These are phyloP conservation scores for Melocanna baccifera DNA, from an alignment of 176 grass and related monocot genomes.

Conservation along the genomic window DNA sequence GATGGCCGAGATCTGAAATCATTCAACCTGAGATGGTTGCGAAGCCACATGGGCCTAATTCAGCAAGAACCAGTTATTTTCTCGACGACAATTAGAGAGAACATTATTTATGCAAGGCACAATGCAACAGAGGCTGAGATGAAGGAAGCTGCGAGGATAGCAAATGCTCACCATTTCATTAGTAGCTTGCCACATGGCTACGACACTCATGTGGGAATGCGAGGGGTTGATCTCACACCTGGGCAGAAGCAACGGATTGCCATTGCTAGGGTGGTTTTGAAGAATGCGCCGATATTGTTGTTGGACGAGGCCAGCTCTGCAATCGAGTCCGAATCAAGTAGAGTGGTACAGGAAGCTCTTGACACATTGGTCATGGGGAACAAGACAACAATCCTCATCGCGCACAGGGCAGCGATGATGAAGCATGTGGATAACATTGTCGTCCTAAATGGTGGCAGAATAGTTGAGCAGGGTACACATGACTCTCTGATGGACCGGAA, in stretches of 20 bases:
- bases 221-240: slow-evolving; percentile 90
- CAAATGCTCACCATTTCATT: slow-evolving; percentile 98
- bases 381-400: slow-evolving; percentile 98
- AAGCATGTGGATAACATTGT: slow-evolving; percentile 98
- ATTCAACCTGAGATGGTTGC: slow-evolving; percentile 95
- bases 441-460: slow-evolving; percentile 90
- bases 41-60: slow-evolving; percentile 95
- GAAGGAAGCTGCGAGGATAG: slow-evolving; percentile 95
- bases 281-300: slow-evolving; percentile 96
- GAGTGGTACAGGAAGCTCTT: slow-evolving; percentile 96
- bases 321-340: slow-evolving; percentile 92
- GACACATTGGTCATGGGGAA: slow-evolving; percentile 98
- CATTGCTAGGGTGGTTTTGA: slow-evolving; percentile 92
- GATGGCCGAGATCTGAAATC: slow-evolving; percentile 94
- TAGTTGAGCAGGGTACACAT: slow-evolving; percentile 94
- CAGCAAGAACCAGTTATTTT: slow-evolving; percentile 97
- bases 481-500: slow-evolving; percentile 84
- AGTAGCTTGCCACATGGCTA: slow-evolving; percentile 98
- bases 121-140: slow-evolving; percentile 97
- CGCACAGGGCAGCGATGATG: slow-evolving; percentile 97
- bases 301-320: slow-evolving; percentile 94
- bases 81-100: slow-evolving; percentile 98
- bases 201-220: slow-evolving; percentile 97
- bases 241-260: slow-evolving; percentile 96
- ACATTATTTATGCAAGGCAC: slow-evolving; percentile 96